phyloP scores from a whole-genome alignment of 2,329 filamentous ascomycete genomes.

The Myriosclerotinia duriaeana region DNA sequence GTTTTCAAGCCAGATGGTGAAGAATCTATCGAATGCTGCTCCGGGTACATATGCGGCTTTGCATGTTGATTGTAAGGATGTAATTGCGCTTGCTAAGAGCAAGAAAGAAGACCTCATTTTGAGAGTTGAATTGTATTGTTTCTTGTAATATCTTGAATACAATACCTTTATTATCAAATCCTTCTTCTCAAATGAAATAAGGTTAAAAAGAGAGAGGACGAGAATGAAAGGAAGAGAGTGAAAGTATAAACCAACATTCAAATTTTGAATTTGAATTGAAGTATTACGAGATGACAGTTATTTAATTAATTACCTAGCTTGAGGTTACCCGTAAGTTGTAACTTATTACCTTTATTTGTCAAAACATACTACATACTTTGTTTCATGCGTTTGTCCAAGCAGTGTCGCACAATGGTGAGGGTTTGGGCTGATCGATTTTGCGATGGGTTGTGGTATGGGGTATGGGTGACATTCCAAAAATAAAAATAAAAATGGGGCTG shows the following conservation, averaged over 20 bases:
- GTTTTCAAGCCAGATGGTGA: constrained; percentile 65
- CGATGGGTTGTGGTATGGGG: too few relatives aligned
- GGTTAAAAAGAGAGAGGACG: not conserved
- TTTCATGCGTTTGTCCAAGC: constrained; percentile 9
- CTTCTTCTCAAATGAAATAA: not conserved
- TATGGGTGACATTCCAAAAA: too few relatives aligned
- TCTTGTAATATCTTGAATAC: not conserved
- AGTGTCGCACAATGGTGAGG: not conserved
- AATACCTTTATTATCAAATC: not conserved
- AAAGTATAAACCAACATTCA: not conserved
- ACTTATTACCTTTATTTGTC: not conserved
- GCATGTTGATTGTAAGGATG: not conserved
- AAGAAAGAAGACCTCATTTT: constrained; percentile 12
- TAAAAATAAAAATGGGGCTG: too few relatives aligned
- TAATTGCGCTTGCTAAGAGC: not conserved
- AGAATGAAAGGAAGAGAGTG: not conserved
- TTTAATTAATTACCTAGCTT: not conserved
- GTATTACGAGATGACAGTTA: not conserved
- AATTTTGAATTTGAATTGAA: too few relatives aligned
- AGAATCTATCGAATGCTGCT: constrained; percentile 59
- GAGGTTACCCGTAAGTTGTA: too few relatives aligned
- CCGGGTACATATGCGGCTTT: constrained; percentile 42
- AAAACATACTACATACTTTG: not conserved
- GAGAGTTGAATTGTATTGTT: not conserved
- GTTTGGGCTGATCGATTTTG: too few relatives aligned